These are phyloP conservation scores for Cladophialophora yegresii DNA, from an alignment of 2,329 filamentous ascomycete species.

Conservation along the genomic window DNA sequence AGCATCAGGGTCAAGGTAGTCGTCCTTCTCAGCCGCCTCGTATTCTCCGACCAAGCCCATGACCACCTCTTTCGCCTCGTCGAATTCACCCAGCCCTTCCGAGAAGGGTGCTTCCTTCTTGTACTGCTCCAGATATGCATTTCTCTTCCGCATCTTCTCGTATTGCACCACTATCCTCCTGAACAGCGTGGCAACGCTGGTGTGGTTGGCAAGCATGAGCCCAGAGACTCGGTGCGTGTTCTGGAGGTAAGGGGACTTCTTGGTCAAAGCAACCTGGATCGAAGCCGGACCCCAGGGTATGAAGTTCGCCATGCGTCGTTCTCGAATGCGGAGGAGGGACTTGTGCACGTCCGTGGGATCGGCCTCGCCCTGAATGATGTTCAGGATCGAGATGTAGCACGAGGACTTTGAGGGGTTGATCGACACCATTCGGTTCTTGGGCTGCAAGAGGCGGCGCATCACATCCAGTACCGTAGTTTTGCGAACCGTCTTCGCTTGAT, in stretches of 20 bases:
- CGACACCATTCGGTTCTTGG: constrained; percentile 99
- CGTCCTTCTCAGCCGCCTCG: constrained; percentile 86
- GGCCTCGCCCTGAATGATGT: constrained; percentile 98
- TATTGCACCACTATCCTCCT: constrained; percentile 92
- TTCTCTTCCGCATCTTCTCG: constrained; percentile 90
- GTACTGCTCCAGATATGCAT: constrained; percentile 94
- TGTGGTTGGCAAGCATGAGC: constrained; percentile 97
- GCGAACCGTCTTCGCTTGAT: constrained; percentile 94
- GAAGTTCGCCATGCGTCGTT: constrained; percentile 89
- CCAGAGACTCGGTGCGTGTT: constrained; percentile 94
- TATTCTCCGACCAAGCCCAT: constrained; percentile 91
- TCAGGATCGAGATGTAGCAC: constrained; percentile 98
- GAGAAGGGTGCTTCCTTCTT: constrained; percentile 93
- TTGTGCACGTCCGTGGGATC: constrained; percentile 98
- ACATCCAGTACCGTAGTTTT: constrained; percentile 98
- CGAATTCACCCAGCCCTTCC: constrained; percentile 90
- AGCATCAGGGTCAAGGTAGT: constrained; percentile 78
- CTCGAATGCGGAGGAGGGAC: constrained; percentile 90
- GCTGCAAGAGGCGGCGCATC: constrained; percentile 91
- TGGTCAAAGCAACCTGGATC: constrained; percentile 95
- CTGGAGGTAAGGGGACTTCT: constrained; percentile 92
- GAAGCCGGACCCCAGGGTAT: constrained; percentile 98
- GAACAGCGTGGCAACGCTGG: constrained; percentile 93
- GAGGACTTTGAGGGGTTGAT: constrained; percentile 94
- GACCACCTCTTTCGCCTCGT: constrained; percentile 89